phyloP scores from a whole-genome alignment of 768 basidiomycete genomes.

The Tylopilus vinaceipallidus region DNA sequence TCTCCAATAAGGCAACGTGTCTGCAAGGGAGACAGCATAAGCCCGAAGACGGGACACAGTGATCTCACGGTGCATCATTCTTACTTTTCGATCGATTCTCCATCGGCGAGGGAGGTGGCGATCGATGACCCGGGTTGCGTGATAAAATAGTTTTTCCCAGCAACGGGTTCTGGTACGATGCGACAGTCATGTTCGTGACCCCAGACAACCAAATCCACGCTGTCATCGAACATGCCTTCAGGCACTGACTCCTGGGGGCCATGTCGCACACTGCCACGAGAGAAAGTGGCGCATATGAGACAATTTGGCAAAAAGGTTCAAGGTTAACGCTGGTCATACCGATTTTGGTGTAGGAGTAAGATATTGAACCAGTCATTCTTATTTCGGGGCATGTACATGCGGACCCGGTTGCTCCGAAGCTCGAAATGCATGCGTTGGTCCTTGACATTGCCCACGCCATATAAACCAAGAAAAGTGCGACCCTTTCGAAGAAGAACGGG shows the following conservation, averaged over 20 bases:
- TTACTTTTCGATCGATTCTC: slow-evolving; percentile 90
- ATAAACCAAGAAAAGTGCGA: slow-evolving; percentile 81
- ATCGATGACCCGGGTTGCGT: slow-evolving; percentile 94
- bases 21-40: slow-evolving; percentile 38
- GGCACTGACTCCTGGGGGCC: slow-evolving; percentile 94
- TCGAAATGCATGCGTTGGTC: slow-evolving; percentile 97
- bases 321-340: slow-evolving; percentile 44
- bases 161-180: slow-evolving; percentile 85
- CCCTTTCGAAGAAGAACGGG: slow-evolving; percentile 94
- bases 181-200: slow-evolving; percentile 99
- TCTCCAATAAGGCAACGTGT: slow-evolving; percentile 86
- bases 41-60: background rate
- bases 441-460: slow-evolving; percentile 95
- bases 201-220: slow-evolving; percentile 92
- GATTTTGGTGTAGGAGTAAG: slow-evolving; percentile 91
- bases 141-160: slow-evolving; percentile 89
- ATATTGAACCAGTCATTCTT: slow-evolving; percentile 96
- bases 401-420: slow-evolving; percentile 86
- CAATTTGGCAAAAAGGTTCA: background rate
- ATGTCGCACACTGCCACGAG: slow-evolving; percentile 73
- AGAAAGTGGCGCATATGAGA: slow-evolving; percentile 12
- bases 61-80: slow-evolving; percentile 5
- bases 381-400: slow-evolving; percentile 94
- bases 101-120: slow-evolving; percentile 91
- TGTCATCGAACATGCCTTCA: slow-evolving; percentile 96